phyloP scores from a whole-genome alignment of 2,329 filamentous ascomycete species.

The Colletotrichum chlorophyti region DNA sequence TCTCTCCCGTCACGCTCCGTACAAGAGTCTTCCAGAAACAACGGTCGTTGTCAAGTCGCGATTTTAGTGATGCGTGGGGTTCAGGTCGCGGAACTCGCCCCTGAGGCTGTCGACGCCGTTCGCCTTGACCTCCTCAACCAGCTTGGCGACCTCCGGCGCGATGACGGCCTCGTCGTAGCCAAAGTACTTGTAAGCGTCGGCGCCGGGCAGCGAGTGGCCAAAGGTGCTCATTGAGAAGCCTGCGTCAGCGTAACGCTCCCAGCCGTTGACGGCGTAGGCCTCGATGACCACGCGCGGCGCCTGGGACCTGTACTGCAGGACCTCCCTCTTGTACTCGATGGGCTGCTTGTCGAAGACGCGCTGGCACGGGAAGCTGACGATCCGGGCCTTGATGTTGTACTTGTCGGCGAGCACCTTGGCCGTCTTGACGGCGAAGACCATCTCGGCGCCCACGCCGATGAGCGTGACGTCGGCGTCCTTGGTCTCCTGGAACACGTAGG shows the following conservation, averaged over 20 bases:
- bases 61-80: constrained; percentile 25
- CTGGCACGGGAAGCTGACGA: constrained; percentile 54
- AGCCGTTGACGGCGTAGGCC: constrained; percentile 62
- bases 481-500: constrained; percentile 53
- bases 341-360: constrained; percentile 50
- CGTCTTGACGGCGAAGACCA: constrained; percentile 41
- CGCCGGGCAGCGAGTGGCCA: constrained; percentile 61
- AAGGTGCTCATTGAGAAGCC: constrained; percentile 60
- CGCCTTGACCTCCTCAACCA: constrained; percentile 33
- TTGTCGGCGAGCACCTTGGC: constrained; percentile 45
- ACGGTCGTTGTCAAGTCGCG: too few species aligned
- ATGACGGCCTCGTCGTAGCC: constrained; percentile 54
- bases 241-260: constrained; percentile 67
- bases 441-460: constrained; percentile 46
- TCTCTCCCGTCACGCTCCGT: too few species aligned
- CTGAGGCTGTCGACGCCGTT: constrained; percentile 32
- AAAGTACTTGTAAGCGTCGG: constrained; percentile 59
- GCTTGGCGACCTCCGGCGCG: constrained; percentile 41
- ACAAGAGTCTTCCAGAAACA: too few species aligned
- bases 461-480: constrained; percentile 51
- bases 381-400: constrained; percentile 43
- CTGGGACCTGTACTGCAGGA: constrained; percentile 49
- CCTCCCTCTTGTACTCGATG: constrained; percentile 50
- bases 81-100: constrained; percentile 35
- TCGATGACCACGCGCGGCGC: constrained; percentile 64